Conservation (phyloP, 2,329 filamentous ascomycete species). For the Phoma sp. region DNA sequence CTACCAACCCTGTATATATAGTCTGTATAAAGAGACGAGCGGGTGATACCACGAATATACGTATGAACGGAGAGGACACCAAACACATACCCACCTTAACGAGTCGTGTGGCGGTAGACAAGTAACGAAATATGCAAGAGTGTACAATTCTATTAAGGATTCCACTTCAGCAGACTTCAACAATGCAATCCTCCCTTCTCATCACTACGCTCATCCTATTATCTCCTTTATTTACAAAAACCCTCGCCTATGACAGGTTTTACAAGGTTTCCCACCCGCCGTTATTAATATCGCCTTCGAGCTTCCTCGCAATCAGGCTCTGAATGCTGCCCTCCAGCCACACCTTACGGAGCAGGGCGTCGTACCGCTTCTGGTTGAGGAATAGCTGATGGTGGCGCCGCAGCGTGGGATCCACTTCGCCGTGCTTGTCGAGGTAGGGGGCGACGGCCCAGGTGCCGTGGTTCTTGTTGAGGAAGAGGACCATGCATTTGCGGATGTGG, state of each 20-base stretch:
- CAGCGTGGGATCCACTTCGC: slow-evolving; percentile 92
- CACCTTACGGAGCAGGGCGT: slow-evolving; percentile 81
- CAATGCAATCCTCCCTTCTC: too few species aligned
- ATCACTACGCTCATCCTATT: too few species aligned
- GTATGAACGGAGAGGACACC: too few species aligned
- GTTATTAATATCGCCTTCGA: slow-evolving; percentile 96
- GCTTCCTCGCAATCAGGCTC: slow-evolving; percentile 84
- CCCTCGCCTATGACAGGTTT: too few species aligned
- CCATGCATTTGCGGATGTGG: slow-evolving; percentile 94
- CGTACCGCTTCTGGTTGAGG: slow-evolving; percentile 92
- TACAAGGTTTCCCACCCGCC: slow-evolving; percentile 88
- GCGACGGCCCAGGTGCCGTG: slow-evolving; percentile 86
- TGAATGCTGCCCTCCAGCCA: slow-evolving; percentile 90
- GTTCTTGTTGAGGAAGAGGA: slow-evolving; percentile 82
- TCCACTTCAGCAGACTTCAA: too few species aligned
- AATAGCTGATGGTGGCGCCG: slow-evolving; percentile 86
- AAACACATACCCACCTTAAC: too few species aligned
- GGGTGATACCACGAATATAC: too few species aligned
- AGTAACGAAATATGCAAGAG: too few species aligned
- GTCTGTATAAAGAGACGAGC: too few species aligned
- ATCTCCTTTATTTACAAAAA: too few species aligned
- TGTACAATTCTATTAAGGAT: too few species aligned
- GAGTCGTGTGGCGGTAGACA: too few species aligned
- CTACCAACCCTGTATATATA: neutral
- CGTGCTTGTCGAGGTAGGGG: slow-evolving; percentile 94